Conservation (phyloP, 805 yeast genomes). For the Kockiozyma suomiensis region DNA sequence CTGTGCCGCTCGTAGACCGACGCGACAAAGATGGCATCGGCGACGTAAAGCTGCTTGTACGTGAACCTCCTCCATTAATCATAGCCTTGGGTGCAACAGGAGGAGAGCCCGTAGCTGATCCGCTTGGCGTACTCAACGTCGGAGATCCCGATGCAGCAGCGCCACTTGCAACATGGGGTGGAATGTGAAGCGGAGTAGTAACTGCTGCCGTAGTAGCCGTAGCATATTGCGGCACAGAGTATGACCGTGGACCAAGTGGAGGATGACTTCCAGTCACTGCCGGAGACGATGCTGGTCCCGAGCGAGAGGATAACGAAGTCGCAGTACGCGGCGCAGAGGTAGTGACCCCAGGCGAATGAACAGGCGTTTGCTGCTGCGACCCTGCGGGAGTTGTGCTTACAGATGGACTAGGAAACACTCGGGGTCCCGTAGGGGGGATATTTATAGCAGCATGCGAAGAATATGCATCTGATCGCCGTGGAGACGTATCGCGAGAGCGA, state of each 20-base stretch:
- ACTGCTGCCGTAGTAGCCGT: not conserved
- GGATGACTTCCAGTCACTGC: conserved; percentile 4
- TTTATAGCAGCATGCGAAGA: not conserved
- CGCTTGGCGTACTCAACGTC: not conserved
- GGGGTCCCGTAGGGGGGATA: conserved; percentile 8
- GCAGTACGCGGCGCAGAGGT: not conserved
- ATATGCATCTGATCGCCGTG: not conserved
- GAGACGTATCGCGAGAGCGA: conserved; percentile 5
- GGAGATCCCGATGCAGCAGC: not conserved
- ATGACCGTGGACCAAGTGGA: conserved; percentile 20
- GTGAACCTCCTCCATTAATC: conserved; percentile 16
- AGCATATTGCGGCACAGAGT: conserved; percentile 10
- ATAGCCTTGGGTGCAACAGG: conserved; percentile 32
- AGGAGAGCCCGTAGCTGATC: conserved; percentile 10
- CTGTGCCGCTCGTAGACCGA: conserved; percentile 4
- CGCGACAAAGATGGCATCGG: conserved; percentile 1
- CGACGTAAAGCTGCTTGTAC: not conserved
- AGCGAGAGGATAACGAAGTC: not conserved
- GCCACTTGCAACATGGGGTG: conserved; percentile 4
- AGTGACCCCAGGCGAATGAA: not conserved
- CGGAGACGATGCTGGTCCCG: not conserved
- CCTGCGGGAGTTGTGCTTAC: not conserved
- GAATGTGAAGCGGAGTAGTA: not conserved
- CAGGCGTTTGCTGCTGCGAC: conserved; percentile 9
- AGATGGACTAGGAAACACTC: conserved; percentile 2